Conservation (phyloP, 148 eudicot genomes). For the Nepenthes mirabilis region DNA sequence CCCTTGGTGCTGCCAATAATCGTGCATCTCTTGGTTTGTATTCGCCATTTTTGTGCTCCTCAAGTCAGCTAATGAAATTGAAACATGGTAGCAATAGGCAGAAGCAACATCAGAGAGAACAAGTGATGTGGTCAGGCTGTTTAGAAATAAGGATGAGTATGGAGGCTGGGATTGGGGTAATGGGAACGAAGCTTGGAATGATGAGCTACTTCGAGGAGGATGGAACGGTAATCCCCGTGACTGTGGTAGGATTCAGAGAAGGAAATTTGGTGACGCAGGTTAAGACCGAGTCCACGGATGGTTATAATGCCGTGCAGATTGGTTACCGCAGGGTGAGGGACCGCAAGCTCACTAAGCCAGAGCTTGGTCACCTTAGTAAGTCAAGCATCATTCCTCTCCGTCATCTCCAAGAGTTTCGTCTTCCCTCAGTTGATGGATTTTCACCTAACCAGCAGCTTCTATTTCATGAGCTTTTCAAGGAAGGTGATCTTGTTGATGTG, state of each 20-base stretch:
- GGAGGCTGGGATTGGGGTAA: constrained; percentile 82
- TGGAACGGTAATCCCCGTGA: constrained; percentile 77
- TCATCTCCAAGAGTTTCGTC: constrained; percentile 83
- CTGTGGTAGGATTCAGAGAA: constrained; percentile 92
- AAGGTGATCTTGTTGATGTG: constrained; percentile 91
- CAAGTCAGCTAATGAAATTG: constrained; percentile 16
- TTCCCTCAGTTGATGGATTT: constrained; percentile 52
- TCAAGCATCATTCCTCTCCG: constrained; percentile 73
- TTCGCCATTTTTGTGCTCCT: constrained; percentile 22
- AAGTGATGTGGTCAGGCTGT: not conserved
- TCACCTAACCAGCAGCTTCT: constrained; percentile 48
- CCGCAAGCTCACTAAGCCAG: constrained; percentile 72
- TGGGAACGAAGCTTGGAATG: constrained; percentile 94
- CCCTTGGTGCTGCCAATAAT: constrained; percentile 7
- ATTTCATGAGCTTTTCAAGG: constrained; percentile 62
- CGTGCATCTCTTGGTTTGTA: constrained; percentile 12
- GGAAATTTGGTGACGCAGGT: constrained; percentile 96
- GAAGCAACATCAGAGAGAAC: constrained; percentile 2
- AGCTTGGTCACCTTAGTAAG: constrained; percentile 68
- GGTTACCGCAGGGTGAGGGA: constrained; percentile 87
- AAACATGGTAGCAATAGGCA: constrained; percentile 9
- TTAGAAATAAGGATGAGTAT: constrained; percentile 25
- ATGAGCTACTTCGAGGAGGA: constrained; percentile 64
- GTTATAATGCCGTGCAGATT: constrained; percentile 79
- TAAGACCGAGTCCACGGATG: constrained; percentile 81